Evolutionary conservation across 2,329 filamentous ascomycete species (phyloP), one percentile per base, ranked within the genome.

Genomic region (Ceratocystis harringtonii): DNA sequence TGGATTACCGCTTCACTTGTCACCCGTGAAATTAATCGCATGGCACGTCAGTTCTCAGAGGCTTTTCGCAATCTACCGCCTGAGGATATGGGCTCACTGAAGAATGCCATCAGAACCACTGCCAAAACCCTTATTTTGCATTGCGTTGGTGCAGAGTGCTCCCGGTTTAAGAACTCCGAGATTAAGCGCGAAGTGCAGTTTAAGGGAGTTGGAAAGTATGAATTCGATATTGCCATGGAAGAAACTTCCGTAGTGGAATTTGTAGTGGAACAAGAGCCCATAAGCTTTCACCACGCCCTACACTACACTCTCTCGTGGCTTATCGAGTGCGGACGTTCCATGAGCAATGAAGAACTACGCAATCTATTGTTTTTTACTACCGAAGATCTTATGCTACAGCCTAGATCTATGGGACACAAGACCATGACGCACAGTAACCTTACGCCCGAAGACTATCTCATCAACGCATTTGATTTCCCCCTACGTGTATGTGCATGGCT

Each of bases 271-370:
- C 87, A 87, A 70, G 89, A 95, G 70, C 84, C 88, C 0, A 94
- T 99, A 76, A 97, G 94, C 76, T 97, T 99, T 75, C 94, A 99
- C 72, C 94, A 99, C 73, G 91, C 91, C 1, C 80, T 99, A 32
- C 94, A 99, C 75, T 99, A 97, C 73, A 95, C 90, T 0, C 78
- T 97, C 1, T 99, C 94, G 0, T 99, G 94, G 94, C 79, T 99
- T 45, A 83, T 99, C 67, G 94, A 99, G 74, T 89, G 88, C 70
- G 94, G 86, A 57, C 90, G 92, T 72, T 81, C 83, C 61, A 86
- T 96, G 78, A 78, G 83, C 41, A 79, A 81, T 7, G 82, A 86
- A 22, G 80, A 87, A 61, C 79, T 97, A 69, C 82, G 79, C 55
- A 79, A 80, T 2, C 76, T 95, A 5, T 77, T 99, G 55, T 81